Conservation (phyloP, 2,329 filamentous ascomycete genomes). For the Thermothelomyces thermophilus region DNA sequence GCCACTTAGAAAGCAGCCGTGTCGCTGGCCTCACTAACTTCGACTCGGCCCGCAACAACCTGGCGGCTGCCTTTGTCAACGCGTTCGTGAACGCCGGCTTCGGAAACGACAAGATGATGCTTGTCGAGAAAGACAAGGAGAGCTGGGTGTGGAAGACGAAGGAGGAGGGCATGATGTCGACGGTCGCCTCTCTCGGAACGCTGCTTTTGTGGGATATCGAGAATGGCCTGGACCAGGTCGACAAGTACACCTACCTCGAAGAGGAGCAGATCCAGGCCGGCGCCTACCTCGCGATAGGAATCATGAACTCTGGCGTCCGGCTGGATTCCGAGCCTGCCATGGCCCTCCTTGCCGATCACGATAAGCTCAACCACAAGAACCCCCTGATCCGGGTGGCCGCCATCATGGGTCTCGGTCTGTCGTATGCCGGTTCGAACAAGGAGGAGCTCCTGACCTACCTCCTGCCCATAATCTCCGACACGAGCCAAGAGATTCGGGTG, state of each 20-base stretch:
- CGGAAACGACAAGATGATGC: constrained; percentile 95
- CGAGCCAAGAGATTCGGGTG: constrained; percentile 83
- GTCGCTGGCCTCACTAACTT: constrained; percentile 90
- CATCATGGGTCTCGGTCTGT: constrained; percentile 92
- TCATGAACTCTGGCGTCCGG: constrained; percentile 88
- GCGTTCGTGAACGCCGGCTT: constrained; percentile 95
- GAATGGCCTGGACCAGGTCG: constrained; percentile 83
- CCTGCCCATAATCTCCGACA: constrained; percentile 80
- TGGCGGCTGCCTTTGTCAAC: constrained; percentile 94
- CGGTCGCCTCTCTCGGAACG: constrained; percentile 86
- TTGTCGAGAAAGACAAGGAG: constrained; percentile 79
- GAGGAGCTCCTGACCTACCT: constrained; percentile 80
- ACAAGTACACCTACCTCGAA: constrained; percentile 81
- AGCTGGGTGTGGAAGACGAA: constrained; percentile 99
- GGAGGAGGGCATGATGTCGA: constrained; percentile 95
- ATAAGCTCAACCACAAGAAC: constrained; percentile 73
- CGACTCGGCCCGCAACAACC: constrained; percentile 91
- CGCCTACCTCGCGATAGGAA: constrained; percentile 86
- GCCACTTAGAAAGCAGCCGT: constrained; percentile 89
- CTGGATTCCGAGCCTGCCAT: constrained; percentile 86
- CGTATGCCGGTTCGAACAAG: constrained; percentile 91
- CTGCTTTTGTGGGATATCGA: constrained; percentile 92
- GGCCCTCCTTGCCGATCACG: constrained; percentile 73
- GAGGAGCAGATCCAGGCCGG: constrained; percentile 85
- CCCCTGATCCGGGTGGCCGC: constrained; percentile 71